A percentile compares a stretch with the other conserved stretches of the same genome.
Evolutionary conservation across 345 rosid genomes (phyloP).

Genomic region (Eucalyptus cladocalyx): DNA sequence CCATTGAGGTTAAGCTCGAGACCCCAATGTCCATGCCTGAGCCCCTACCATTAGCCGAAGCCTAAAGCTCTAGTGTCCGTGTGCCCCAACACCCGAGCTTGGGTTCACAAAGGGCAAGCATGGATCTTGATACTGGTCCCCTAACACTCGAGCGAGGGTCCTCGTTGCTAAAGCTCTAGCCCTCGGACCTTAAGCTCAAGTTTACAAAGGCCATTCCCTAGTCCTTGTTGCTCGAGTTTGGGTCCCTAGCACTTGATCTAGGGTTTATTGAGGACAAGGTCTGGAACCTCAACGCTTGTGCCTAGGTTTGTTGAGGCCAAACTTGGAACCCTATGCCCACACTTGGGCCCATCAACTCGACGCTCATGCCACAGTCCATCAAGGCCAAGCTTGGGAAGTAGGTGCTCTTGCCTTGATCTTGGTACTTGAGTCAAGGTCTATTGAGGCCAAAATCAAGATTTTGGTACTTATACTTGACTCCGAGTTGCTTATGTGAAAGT

Average conservation of each 20-base stretch:
- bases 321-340: not conserved
- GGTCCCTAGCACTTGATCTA: rapidly evolving
- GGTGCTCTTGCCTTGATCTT: not conserved
- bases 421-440: not conserved
- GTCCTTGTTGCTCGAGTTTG: not conserved
- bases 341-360: rapidly evolving
- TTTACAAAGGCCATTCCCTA: not conserved
- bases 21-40: not conserved
- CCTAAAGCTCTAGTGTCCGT: not conserved
- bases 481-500: rapidly evolving
- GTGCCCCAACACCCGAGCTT: not conserved
- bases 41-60: not conserved
- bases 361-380: rapidly evolving
- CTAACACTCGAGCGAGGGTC: rapidly evolving
- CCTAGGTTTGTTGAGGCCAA: rapidly evolving
- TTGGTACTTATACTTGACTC: rapidly evolving
- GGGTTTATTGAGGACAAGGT: not conserved
- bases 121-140: not conserved
- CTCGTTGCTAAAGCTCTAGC: not conserved
- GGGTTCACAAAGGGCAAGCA: not conserved
- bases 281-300: rapidly evolving
- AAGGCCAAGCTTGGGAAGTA: rapidly evolving
- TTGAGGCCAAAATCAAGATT: not conserved
- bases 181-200: rapidly evolving
- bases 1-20: not conserved